Evolutionary conservation across 257 asterid genomes (phyloP), one percentile per base, ranked within the genome.

Genomic region (Avicennia marina): DNA sequence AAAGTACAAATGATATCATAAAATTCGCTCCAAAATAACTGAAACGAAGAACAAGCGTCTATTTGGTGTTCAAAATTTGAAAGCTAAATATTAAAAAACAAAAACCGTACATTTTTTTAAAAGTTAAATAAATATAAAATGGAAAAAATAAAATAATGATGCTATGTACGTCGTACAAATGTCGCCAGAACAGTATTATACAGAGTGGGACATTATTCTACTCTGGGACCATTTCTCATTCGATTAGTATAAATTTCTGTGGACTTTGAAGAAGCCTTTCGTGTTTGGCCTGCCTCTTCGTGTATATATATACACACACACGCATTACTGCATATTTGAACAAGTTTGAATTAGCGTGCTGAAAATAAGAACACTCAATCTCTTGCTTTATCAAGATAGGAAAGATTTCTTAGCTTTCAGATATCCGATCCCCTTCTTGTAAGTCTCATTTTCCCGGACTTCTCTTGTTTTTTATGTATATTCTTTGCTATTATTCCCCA

Each of bases 361-460:
- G 73, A 69, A 61, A 67, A 57, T 46, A 58, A 55, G 45, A 51
- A 52, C 87, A 75, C 90, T 79, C 91, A 65, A 83, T 81, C 89
- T 78, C 78, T 83, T 85, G 78, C 93, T 85, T 81, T 74, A 60
- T 53, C 68, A 48, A n/a, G 62, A 46, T 22, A 70, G 66, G 65
- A 68, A 61, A 53, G 59, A 52, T 86, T 75, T 79, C 96, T 78
- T 90, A 56, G 88, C 95, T 87, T 87, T 67, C 81, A 84, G 85
- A 78, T 78, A 85, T 84, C 84, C 86, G 83, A 82, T 84, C 81
- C 98, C 91, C 87, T 82, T 82, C 76, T 79, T 81, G 96, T 82
- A 87, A 90, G 95, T 77, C 76, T 84, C 81, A 73, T 51, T 73
- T 68, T 67, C 24, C 34, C 34, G n/a, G n/a, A n/a, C n/a, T 65